Evolutionary conservation across 1,284 basidiomycete species (phyloP), one percentile per base, ranked within the genome.

Genomic region (Melampsora americana): DNA sequence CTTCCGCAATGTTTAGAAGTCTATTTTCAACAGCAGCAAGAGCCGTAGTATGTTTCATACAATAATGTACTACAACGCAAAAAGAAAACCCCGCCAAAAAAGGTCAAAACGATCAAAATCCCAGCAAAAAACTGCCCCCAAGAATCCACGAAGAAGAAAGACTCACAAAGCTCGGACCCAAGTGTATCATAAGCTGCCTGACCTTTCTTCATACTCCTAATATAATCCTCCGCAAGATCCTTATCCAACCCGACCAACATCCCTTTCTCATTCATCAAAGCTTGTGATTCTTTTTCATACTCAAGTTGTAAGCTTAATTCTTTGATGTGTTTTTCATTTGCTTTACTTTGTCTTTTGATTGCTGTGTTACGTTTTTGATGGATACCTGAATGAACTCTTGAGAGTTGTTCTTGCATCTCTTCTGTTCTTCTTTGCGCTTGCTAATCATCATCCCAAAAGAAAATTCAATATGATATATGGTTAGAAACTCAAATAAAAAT

Each of bases 401-500:
- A 44, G 5, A 73, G 32, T 42, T 73, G 70, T 48, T 73, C 70
- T 42, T 65, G 23, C 11, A 73, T 39, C 30, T 56, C 50, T 50
- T 64, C 44, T 0, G 62, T 73, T 66, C 70, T 42, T 65, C 70
- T 44, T 73, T 73, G 60, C n/a, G 70, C 70, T 65, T 73, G 61
- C 70, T 73, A 28, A 18, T 32, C 32, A 50, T 48, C 5, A n/a
- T n/a, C n/a, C n/a, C n/a, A n/a, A n/a, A n/a, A n/a, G n/a, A n/a
- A n/a, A n/a, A n/a, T n/a, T n/a, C n/a, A n/a, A n/a, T n/a, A n/a
- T n/a, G n/a, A n/a, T n/a, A n/a, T n/a, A n/a, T n/a, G n/a, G n/a
- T n/a, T n/a, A n/a, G n/a, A n/a, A n/a, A n/a, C n/a, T n/a, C n/a
- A n/a, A n/a, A n/a, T n/a, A n/a, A n/a, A n/a, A n/a, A n/a, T n/a